These are phyloP conservation scores for Apostasia ramifera DNA, from an alignment of 106 monocot genomes.

Conservation along the genomic window DNA sequence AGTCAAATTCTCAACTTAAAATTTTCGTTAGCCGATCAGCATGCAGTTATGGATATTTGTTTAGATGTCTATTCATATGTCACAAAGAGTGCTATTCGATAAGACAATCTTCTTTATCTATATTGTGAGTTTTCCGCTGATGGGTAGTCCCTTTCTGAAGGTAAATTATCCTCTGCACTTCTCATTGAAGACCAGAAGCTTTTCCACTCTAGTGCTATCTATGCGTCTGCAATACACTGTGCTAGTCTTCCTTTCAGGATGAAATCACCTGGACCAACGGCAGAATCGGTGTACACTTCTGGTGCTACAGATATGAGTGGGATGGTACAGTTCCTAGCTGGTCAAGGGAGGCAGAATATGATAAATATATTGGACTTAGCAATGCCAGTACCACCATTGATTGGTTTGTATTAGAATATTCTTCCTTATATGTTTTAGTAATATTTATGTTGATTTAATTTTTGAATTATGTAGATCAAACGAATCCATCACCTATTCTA, in stretches of 20 bases:
- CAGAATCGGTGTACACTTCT: constrained; percentile 24
- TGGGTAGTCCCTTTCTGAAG: constrained; percentile 21
- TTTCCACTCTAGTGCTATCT: constrained; percentile 84
- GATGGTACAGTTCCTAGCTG: constrained; percentile 46
- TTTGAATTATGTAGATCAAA: constrained; percentile 25
- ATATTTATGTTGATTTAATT: background rate
- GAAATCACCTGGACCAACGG: constrained; percentile 36
- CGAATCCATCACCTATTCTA: constrained; percentile 25
- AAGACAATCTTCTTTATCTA: background rate
- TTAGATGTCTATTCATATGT: too few species aligned
- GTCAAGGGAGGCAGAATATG: constrained; percentile 70
- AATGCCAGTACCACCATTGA: constrained; percentile 70
- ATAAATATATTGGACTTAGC: constrained; percentile 65
- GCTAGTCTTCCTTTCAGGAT: constrained; percentile 68
- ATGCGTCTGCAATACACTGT: constrained; percentile 82
- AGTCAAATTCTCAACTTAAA: too few species aligned
- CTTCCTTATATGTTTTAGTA: background rate
- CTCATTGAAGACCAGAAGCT: constrained; percentile 63
- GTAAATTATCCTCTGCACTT: constrained; percentile 47
- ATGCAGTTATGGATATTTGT: too few species aligned
- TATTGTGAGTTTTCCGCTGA: constrained; percentile 3
- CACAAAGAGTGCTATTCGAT: background rate
- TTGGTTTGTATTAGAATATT: constrained; percentile 33
- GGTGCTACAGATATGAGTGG: constrained; percentile 57
- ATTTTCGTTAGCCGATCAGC: too few species aligned